A percentile compares a stretch with the other conserved stretches of the same genome.
Conservation (phyloP, 2,329 filamentous ascomycete genomes). For the Geosmithia flava region DNA sequence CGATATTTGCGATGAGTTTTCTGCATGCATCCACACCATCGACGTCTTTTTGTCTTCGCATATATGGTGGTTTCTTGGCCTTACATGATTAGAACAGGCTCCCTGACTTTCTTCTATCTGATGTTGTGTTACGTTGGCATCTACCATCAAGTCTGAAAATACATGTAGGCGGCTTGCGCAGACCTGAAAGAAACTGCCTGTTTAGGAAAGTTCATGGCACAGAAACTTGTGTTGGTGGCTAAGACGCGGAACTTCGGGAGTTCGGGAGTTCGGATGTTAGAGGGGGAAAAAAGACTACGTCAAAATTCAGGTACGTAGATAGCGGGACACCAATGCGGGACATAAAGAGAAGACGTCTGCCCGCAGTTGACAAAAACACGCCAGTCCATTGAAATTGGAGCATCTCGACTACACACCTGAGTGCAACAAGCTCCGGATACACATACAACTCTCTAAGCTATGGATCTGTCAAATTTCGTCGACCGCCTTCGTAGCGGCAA, state of each 20-base stretch:
- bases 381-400: neutral
- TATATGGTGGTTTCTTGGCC: too few relatives aligned
- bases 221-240: neutral
- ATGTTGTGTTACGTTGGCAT: neutral
- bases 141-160: too few relatives aligned
- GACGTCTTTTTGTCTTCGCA: too few relatives aligned
- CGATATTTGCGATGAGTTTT: too few relatives aligned
- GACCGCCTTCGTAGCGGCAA: conserved; percentile 27
- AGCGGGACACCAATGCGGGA: neutral
- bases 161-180: neutral
- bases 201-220: neutral
- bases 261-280: neutral
- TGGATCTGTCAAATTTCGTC: conserved; percentile 25
- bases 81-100: too few relatives aligned
- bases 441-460: conserved; percentile 8
- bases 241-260: neutral
- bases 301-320: neutral
- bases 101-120: too few relatives aligned
- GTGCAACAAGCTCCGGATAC: neutral
- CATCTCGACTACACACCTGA: neutral
- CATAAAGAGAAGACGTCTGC: neutral
- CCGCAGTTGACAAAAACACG: neutral
- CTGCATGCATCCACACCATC: too few relatives aligned
- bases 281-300: neutral
- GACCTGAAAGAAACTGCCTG: neutral